Conservation (phyloP, 768 basidiomycete genomes). For the Macrolepiota albuminosa region DNA sequence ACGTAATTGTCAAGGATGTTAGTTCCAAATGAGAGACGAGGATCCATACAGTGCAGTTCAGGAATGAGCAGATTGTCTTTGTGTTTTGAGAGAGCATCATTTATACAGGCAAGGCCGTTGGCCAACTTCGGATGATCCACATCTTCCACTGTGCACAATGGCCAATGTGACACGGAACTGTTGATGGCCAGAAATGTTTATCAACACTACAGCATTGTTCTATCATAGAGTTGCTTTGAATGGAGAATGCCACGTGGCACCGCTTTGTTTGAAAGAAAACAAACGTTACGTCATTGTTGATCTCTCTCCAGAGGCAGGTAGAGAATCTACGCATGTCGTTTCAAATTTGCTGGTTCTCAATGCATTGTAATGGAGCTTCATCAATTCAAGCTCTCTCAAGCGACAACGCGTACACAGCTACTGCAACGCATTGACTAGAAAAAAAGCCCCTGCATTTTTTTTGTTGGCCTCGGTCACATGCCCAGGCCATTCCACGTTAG, state of each 20-base stretch:
- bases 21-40: constrained; percentile 11
- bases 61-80: neutral
- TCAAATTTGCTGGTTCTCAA: neutral
- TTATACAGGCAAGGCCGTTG: neutral
- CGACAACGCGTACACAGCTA: too few species aligned
- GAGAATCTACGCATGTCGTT: neutral
- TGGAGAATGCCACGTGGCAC: neutral
- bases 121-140: constrained; percentile 4
- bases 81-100: neutral
- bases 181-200: neutral
- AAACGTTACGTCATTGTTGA: neutral
- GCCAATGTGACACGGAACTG: neutral
- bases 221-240: neutral
- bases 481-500: too few species aligned
- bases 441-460: neutral
- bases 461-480: neutral
- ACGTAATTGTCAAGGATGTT: constrained; percentile 2
- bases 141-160: constrained; percentile 2
- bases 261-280: neutral
- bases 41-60: constrained; percentile 12
- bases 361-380: neutral
- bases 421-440: too few species aligned
- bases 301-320: neutral
- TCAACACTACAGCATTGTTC: constrained; percentile 6
- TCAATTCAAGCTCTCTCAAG: neutral